Evolutionary conservation across 2,329 filamentous ascomycete genomes (phyloP).

Genomic region (Penicillium aurantiogriseum): DNA sequence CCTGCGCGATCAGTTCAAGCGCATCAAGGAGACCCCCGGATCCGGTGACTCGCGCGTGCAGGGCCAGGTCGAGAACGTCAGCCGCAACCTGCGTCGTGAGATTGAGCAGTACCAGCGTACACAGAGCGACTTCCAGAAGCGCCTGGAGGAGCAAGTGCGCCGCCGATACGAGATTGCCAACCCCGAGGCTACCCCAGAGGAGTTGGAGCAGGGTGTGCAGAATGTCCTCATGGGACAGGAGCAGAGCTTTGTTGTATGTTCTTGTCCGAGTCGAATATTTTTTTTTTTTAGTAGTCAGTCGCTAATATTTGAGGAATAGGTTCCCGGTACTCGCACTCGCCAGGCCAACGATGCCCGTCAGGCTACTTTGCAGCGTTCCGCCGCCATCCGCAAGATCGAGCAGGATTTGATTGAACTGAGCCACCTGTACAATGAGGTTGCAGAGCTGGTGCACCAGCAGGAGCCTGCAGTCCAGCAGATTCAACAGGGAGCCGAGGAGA

Average conservation of each 20-base stretch:
- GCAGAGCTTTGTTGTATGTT: slow-evolving; percentile 78
- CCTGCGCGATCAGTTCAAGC: slow-evolving; percentile 74
- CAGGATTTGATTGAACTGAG: slow-evolving; percentile 82
- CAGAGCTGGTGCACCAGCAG: slow-evolving; percentile 81
- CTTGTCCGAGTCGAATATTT: neutral
- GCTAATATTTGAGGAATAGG: slow-evolving; percentile 21
- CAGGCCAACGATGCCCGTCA: slow-evolving; percentile 75
- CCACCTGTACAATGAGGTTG: slow-evolving; percentile 85
- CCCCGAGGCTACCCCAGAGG: slow-evolving; percentile 73
- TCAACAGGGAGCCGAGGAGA: slow-evolving; percentile 82
- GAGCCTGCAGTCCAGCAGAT: slow-evolving; percentile 77
- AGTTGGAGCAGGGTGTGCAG: slow-evolving; percentile 75
- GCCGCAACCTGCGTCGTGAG: slow-evolving; percentile 74
- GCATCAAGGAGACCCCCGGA: slow-evolving; percentile 78
- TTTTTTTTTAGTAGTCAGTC: no score
- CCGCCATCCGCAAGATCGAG: slow-evolving; percentile 88
- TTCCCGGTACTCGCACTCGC: slow-evolving; percentile 57
- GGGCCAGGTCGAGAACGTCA: slow-evolving; percentile 76
- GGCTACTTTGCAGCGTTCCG: slow-evolving; percentile 77
- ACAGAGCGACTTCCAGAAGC: slow-evolving; percentile 76
- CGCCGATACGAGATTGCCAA: slow-evolving; percentile 88
- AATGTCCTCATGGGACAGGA: slow-evolving; percentile 61
- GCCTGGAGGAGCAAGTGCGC: slow-evolving; percentile 77
- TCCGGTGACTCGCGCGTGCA: slow-evolving; percentile 70
- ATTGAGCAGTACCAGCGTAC: slow-evolving; percentile 79